Percentiles rank a stretch among this genome's conserved stretches.
Conservation (phyloP, 495 filamentous ascomycete species). For the Penicillium manginii region DNA sequence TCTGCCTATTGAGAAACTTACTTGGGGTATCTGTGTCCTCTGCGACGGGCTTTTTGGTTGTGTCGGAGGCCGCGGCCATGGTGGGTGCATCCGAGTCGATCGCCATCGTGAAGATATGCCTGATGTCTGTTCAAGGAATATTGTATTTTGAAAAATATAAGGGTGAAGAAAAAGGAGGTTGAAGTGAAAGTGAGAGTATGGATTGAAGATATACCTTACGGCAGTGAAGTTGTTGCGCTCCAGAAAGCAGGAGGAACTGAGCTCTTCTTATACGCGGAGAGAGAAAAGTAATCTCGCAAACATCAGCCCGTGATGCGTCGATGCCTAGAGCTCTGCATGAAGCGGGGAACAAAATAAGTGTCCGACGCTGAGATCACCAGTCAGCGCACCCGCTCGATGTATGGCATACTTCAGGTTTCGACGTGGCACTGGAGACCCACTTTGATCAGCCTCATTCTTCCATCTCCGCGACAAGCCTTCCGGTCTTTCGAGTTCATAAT, state of each 20-base stretch:
- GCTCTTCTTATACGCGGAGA: background rate
- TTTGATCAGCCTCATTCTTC: background rate
- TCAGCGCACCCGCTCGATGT: background rate
- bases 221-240: background rate
- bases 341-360: background rate
- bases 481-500: background rate
- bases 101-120: background rate
- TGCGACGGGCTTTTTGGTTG: background rate
- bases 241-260: background rate
- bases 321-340: background rate
- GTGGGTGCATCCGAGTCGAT: background rate
- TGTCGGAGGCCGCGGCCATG: background rate
- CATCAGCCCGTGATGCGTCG: background rate
- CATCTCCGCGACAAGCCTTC: background rate
- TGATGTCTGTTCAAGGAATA: background rate
- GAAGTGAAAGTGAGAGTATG: background rate
- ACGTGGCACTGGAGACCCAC: background rate
- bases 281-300: background rate
- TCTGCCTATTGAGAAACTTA: background rate
- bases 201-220: background rate
- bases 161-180: background rate
- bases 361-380: background rate
- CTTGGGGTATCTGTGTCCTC: slow-evolving; percentile 1
- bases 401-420: background rate
- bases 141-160: background rate